Conservation (phyloP, 352 stramenopile genomes). For the Lagenidium sp. region DNA sequence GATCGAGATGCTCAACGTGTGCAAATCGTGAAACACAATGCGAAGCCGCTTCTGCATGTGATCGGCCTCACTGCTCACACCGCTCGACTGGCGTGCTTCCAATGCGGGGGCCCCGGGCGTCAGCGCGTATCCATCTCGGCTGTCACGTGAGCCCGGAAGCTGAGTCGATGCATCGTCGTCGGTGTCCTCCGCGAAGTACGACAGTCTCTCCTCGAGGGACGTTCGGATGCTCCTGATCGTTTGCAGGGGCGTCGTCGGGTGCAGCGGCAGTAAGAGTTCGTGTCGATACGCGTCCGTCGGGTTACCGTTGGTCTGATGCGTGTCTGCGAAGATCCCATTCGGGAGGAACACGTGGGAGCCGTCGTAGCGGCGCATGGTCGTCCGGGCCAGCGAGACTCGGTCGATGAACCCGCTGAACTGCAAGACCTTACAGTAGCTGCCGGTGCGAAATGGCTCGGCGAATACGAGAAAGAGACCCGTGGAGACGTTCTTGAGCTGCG, state of each 20-base stretch:
- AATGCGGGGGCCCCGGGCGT: no score
- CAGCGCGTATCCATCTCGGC: no score
- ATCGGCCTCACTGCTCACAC: neutral
- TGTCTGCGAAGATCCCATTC: constrained; percentile 73
- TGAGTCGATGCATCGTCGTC: neutral
- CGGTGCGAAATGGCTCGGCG: constrained; percentile 67
- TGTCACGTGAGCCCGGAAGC: neutral
- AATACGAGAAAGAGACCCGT: constrained; percentile 81
- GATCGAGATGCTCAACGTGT: constrained; percentile 50
- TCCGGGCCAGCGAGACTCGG: constrained; percentile 62
- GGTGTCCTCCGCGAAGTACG: constrained; percentile 1
- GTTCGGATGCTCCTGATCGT: constrained; percentile 26
- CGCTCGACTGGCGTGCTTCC: constrained; percentile 13
- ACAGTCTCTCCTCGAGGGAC: constrained; percentile 10
- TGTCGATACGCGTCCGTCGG: constrained; percentile 39
- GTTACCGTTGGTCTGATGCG: constrained; percentile 54
- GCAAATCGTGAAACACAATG: constrained; percentile 20
- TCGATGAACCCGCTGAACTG: constrained; percentile 57
- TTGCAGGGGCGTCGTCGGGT: constrained; percentile 27
- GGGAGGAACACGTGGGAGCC: constrained; percentile 68
- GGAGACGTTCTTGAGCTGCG: constrained; percentile 72
- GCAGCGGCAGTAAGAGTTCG: constrained; percentile 32
- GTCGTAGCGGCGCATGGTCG: constrained; percentile 52
- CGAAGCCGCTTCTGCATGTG: constrained; percentile 6
- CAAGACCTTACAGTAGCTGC: constrained; percentile 48